These are phyloP conservation scores for Blastomyces percursus DNA, from an alignment of 2,329 filamentous ascomycete genomes.

Conservation along the genomic window DNA sequence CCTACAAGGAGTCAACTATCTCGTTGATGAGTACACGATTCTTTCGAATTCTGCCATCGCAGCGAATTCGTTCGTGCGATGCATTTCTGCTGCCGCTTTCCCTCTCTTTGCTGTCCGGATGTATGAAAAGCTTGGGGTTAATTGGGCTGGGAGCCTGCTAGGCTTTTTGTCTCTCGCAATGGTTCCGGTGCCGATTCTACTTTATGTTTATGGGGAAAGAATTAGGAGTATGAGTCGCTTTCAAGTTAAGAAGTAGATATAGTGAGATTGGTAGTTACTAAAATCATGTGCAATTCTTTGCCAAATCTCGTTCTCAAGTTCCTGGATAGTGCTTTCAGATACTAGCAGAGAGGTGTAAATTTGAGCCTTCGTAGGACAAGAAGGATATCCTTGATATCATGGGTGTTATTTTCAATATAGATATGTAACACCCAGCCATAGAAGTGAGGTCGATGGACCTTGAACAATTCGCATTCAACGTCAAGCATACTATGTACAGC, in stretches of 20 bases:
- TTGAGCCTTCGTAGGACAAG: background rate
- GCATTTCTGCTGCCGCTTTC: conserved; percentile 26
- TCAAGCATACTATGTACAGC: background rate
- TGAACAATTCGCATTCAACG: too few relatives aligned
- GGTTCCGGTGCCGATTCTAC: conserved; percentile 39
- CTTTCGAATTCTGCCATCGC: conserved; percentile 33
- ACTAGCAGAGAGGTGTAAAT: background rate
- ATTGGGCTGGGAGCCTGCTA: conserved; percentile 32
- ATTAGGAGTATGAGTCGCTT: conserved; percentile 38
- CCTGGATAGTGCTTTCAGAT: background rate
- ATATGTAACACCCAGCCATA: too few relatives aligned
- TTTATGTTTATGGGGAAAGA: conserved; percentile 38
- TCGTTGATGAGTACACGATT: conserved; percentile 34
- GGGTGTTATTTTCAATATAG: too few relatives aligned
- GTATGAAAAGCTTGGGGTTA: conserved; percentile 29
- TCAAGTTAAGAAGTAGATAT: conserved; percentile 16
- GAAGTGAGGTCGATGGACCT: too few relatives aligned
- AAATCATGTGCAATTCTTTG: background rate
- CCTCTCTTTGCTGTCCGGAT: conserved; percentile 27
- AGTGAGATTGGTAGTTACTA: background rate
- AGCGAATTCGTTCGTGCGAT: conserved; percentile 29
- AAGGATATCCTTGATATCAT: too few relatives aligned
- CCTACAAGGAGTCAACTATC: conserved; percentile 35
- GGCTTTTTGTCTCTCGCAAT: conserved; percentile 31
- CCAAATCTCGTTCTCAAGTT: background rate